Evolutionary conservation across 345 rosid genomes (phyloP).

Genomic region (Arabidopsis arenosa): DNA sequence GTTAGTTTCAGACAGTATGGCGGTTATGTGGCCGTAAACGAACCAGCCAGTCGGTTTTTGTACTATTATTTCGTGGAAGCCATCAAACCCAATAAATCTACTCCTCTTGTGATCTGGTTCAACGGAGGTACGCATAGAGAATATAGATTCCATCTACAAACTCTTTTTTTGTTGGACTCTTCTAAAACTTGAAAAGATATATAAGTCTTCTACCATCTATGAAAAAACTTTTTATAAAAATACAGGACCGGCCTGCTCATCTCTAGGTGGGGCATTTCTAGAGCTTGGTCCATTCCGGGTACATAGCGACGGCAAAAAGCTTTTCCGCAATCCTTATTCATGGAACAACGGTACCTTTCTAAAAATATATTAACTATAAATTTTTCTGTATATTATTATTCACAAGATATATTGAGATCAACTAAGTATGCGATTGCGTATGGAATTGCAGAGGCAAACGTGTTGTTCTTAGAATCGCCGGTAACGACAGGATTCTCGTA

Average conservation of each 20-base stretch:
- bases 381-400: background rate
- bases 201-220: background rate
- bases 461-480: conserved; percentile 58
- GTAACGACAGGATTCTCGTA: conserved; percentile 65
- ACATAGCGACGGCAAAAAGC: conserved; percentile 60
- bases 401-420: background rate
- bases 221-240: background rate
- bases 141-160: background rate
- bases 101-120: conserved; percentile 82
- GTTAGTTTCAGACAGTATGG: conserved; percentile 59
- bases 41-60: conserved; percentile 53
- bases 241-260: conserved; percentile 74
- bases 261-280: conserved; percentile 60
- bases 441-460: conserved; percentile 49
- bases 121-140: conserved; percentile 55
- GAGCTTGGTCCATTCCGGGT: conserved; percentile 71
- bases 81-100: conserved; percentile 33
- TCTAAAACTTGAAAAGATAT: background rate
- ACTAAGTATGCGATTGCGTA: background rate
- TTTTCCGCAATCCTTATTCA: conserved; percentile 53
- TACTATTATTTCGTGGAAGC: conserved; percentile 75
- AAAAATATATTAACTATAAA: background rate
- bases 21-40: conserved; percentile 61
- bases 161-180: background rate
- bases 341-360: conserved; percentile 58